Conservation (phyloP, 202 grass and related monocot genomes). For the Panicum virgatum region DNA sequence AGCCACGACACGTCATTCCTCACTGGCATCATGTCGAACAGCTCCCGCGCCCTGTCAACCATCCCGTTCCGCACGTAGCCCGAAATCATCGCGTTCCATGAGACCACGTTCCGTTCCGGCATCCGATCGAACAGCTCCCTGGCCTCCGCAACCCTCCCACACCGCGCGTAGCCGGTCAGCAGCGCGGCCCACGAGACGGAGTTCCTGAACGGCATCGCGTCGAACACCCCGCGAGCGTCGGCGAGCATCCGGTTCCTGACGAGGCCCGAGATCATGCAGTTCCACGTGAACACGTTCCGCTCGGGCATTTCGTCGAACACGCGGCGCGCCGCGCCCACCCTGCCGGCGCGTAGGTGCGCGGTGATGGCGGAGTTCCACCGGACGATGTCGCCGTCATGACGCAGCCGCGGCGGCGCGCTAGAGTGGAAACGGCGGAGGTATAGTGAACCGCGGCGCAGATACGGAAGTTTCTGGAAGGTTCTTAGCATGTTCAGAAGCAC, state of each 20-base stretch:
- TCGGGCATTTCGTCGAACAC: constrained; percentile 57
- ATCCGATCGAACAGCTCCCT: constrained; percentile 56
- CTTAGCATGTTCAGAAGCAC: constrained; percentile 31
- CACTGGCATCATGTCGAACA: constrained; percentile 59
- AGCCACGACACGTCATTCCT: constrained; percentile 62
- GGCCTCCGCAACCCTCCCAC: constrained; percentile 51
- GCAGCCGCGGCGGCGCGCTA: neutral
- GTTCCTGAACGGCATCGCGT: constrained; percentile 61
- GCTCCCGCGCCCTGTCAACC: constrained; percentile 42
- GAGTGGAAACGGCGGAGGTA: neutral
- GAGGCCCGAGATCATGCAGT: constrained; percentile 68
- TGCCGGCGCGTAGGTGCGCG: constrained; percentile 40
- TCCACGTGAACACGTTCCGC: constrained; percentile 59
- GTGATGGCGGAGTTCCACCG: constrained; percentile 48
- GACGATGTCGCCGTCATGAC: constrained; percentile 13
- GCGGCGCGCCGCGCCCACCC: constrained; percentile 39
- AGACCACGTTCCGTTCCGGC: constrained; percentile 47
- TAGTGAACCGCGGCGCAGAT: neutral
- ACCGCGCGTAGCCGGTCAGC: constrained; percentile 40
- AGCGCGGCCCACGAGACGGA: constrained; percentile 59
- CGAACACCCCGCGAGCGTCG: constrained; percentile 48
- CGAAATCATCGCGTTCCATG: constrained; percentile 72
- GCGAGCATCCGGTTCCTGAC: constrained; percentile 45
- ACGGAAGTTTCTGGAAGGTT: constrained; percentile 36
- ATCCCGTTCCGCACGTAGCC: constrained; percentile 51